Base-by-base conservation (phyloP, 2,329 filamentous ascomycete species). In the Tolypocladium ophioglossoides region DNA sequence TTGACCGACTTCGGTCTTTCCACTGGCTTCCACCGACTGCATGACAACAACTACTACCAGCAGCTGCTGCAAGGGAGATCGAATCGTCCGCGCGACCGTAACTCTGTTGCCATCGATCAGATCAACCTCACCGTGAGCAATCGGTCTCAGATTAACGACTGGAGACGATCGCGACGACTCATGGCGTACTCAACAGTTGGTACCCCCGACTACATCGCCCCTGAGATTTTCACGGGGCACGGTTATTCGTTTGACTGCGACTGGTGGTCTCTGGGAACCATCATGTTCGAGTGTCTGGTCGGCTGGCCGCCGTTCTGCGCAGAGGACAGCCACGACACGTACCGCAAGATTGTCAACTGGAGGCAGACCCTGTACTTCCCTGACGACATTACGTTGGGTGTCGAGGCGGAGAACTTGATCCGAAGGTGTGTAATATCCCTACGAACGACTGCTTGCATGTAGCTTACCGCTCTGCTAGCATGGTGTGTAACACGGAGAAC, bases 321-420 rank as follows among this genome's bases (percentile, higher is more conserved):
- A 22, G 94, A 99, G 70, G 92, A 97, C 68, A 89, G 91, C 57
- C 92, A 95, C 67, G 94, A 97, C 70, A 97, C 94, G 1, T 99
- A 99, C 74, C 87, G 92, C 62, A 99, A 99, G 80, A 99, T 99
- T 70, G 91, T 99, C 64, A 96, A 96, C 74, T 99, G 94, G 94
- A 85, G 89, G 54, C 87, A 95, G 66, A 91, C 92, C 56, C 76
- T 99, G 50, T 96, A 96, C 72, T 97, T 99, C 78, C 94, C 94
- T 0, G 91, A 95, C 57, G 94, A 99, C 70, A 88, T 96, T 64
- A 87, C 89, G 57, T 78, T 99, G 37, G 90, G 90, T 44, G 80
- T 81, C 1, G 91, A 96, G 66, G 91, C 94, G 0, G 92, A 97
- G 73, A 87, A 92, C 65, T 79, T 97, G 67, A 95, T 97, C 63